phyloP scores from a whole-genome alignment of 371 early-diverging fungal species.

The Chytridiales sp. region DNA sequence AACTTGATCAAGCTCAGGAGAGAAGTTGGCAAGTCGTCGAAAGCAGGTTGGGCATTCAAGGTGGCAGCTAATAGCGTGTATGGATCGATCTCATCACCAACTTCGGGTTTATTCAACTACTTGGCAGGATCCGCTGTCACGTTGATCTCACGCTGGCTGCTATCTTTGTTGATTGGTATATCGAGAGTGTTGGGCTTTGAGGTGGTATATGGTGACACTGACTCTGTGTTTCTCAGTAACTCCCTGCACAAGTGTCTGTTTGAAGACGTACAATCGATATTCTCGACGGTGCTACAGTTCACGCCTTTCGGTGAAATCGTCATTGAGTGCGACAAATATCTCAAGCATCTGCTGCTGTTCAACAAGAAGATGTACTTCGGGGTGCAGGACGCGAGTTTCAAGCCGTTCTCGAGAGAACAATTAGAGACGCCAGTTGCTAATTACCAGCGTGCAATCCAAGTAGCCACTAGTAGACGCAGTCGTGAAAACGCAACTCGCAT shows the following conservation, averaged over 20 bases:
- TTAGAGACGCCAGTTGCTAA: too few relatives aligned
- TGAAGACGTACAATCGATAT: neutral
- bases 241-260: neutral
- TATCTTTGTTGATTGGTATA: neutral
- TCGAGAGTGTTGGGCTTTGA: neutral
- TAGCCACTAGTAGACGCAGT: too few relatives aligned
- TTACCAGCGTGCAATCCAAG: too few relatives aligned
- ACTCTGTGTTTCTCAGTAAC: neutral
- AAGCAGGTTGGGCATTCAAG: too few relatives aligned
- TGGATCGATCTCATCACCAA: neutral
- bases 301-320: neutral
- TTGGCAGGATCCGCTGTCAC: neutral
- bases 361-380: slow-evolving; percentile 1
- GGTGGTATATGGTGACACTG: neutral
- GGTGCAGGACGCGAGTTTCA: too few relatives aligned
- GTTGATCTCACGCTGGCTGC: neutral
- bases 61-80: too few relatives aligned
- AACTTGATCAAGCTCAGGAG: too few relatives aligned
- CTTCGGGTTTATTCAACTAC: neutral
- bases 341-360: neutral
- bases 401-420: too few relatives aligned
- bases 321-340: neutral
- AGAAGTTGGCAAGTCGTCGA: too few relatives aligned
- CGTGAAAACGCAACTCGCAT: too few relatives aligned
- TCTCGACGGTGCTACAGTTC: neutral